These are phyloP conservation scores for Zanthoxylum bungeanum DNA, from an alignment of 345 rosid genomes.

Conservation along the genomic window DNA sequence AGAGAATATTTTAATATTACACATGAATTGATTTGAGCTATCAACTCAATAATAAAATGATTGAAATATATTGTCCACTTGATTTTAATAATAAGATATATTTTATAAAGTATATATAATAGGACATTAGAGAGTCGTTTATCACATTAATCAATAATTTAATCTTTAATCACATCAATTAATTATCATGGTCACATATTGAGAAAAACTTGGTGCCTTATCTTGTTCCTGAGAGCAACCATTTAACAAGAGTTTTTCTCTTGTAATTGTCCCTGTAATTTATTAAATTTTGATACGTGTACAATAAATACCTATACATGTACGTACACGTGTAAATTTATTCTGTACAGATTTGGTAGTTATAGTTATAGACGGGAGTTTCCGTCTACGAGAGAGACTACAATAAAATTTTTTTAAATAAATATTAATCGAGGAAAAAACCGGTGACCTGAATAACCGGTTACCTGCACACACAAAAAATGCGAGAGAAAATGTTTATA, in stretches of 20 bases:
- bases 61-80: background rate
- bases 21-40: too few relatives aligned
- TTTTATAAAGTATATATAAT: too few relatives aligned
- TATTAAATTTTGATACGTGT: too few relatives aligned
- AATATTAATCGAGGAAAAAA: background rate
- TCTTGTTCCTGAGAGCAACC: background rate
- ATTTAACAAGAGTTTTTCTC: too few relatives aligned
- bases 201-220: background rate
- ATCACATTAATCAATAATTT: background rate
- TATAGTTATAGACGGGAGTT: background rate
- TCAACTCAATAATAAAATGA: background rate
- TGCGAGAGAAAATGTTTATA: constrained; percentile 37
- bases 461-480: background rate
- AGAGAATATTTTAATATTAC: too few relatives aligned
- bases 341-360: background rate
- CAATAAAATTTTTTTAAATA: too few relatives aligned
- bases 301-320: background rate
- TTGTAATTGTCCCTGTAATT: too few relatives aligned
- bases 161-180: background rate
- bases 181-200: background rate
- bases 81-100: background rate
- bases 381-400: background rate
- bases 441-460: constrained; percentile 31
- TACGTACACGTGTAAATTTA: background rate
- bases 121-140: background rate